Conservation (phyloP, 73 alveolate species). For the Stentor roeselii region DNA sequence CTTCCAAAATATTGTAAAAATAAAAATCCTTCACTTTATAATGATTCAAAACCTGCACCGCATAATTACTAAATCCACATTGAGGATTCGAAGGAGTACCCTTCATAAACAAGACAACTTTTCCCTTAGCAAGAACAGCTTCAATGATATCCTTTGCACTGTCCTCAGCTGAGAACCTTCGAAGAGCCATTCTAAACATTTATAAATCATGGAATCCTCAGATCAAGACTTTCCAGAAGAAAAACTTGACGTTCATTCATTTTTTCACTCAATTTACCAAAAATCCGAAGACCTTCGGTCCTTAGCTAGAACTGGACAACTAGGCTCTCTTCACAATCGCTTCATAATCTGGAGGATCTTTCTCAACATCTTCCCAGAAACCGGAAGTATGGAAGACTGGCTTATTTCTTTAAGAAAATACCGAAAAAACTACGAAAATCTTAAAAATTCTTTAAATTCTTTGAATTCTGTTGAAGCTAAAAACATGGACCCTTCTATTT, state of each 20-base stretch:
- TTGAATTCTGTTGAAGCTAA: slow-evolving; percentile 22
- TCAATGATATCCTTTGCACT: slow-evolving; percentile 18
- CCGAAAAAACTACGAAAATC: slow-evolving; percentile 30
- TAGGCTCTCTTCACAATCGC: neutral
- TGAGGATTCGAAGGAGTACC: slow-evolving; percentile 63
- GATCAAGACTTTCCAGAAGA: too few relatives aligned
- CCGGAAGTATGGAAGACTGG: slow-evolving; percentile 38
- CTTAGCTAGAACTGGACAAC: too few relatives aligned
- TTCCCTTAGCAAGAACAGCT: slow-evolving; percentile 21
- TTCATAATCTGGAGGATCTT: slow-evolving; percentile 48
- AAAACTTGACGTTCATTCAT: too few relatives aligned
- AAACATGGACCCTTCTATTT: slow-evolving; percentile 55
- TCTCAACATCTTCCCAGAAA: slow-evolving; percentile 44
- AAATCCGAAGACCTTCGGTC: too few relatives aligned
- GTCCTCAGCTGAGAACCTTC: neutral
- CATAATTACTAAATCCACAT: slow-evolving; percentile 72
- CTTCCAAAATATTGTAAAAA: slow-evolving; percentile 63
- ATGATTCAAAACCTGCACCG: slow-evolving; percentile 41
- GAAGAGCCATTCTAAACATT: too few relatives aligned
- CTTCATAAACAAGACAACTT: slow-evolving; percentile 64
- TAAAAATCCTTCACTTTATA: slow-evolving; percentile 41
- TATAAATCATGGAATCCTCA: too few relatives aligned
- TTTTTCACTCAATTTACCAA: too few relatives aligned
- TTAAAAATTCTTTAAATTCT: slow-evolving; percentile 35
- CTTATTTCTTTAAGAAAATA: slow-evolving; percentile 31